A percentile compares a stretch with the other conserved stretches of the same genome.
Conservation (phyloP, 306 rosid genomes). For the Medicago ruthenica region DNA sequence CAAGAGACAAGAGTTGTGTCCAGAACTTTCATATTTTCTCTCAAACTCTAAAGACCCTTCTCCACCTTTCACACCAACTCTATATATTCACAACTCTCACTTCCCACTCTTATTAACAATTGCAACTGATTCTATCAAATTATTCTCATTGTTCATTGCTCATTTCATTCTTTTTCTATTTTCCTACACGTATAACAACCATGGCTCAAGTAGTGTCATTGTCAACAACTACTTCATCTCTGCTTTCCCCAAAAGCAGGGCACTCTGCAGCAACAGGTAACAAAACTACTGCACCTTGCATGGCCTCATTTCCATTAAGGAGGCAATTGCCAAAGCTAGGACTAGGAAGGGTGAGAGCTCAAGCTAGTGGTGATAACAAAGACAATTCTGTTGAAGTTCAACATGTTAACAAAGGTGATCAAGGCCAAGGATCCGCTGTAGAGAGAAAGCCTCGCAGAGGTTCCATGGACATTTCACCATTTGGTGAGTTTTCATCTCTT, state of each 20-base stretch:
- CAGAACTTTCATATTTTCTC: conserved; percentile 52
- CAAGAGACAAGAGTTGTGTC: conserved; percentile 45
- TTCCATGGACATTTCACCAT: conserved; percentile 65
- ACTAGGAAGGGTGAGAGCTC: conserved; percentile 51
- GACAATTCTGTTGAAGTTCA: conserved; percentile 66
- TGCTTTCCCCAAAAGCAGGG: conserved; percentile 47
- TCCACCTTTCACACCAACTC: conserved; percentile 49
- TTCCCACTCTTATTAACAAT: background rate
- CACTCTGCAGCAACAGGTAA: conserved; percentile 15
- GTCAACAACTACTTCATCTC: conserved; percentile 45
- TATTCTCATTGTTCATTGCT: too few relatives aligned
- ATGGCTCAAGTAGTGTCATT: conserved; percentile 69
- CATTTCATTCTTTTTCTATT: background rate
- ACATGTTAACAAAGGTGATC: conserved; percentile 50
- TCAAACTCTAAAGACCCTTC: conserved; percentile 58
- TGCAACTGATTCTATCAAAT: background rate
- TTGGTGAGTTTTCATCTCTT: conserved; percentile 50
- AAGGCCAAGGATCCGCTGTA: conserved; percentile 51
- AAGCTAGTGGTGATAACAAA: conserved; percentile 50
- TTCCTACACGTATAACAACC: too few relatives aligned
- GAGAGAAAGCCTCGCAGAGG: conserved; percentile 57
- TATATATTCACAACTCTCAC: conserved; percentile 48
- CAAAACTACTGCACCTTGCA: conserved; percentile 32
- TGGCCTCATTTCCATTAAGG: conserved; percentile 46
- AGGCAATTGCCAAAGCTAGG: conserved; percentile 25